Conservation (phyloP, 345 rosid genomes). For the Raphanus sativus region DNA sequence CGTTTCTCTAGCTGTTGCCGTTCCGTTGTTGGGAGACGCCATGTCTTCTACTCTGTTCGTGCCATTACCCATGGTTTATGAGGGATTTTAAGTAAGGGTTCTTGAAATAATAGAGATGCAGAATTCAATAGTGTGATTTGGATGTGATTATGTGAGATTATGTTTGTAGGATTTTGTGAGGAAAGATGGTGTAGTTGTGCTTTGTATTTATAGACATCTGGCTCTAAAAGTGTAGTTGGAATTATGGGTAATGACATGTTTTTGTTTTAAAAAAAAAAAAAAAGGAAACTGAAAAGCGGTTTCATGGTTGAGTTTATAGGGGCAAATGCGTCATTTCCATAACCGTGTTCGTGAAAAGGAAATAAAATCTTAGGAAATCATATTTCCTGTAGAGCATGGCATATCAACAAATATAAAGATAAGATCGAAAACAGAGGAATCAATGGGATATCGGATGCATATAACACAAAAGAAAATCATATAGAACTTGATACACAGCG, state of each 20-base stretch:
- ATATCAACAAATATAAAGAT: constrained; percentile 18
- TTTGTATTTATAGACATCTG: constrained; percentile 36
- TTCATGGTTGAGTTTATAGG: neutral
- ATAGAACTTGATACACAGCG: neutral
- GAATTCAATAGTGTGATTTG: neutral
- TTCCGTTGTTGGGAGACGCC: constrained; percentile 36
- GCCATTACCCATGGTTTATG: constrained; percentile 29
- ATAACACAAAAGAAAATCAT: neutral
- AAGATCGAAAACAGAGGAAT: neutral
- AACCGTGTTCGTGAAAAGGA: neutral
- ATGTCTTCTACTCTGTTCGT: constrained; percentile 43
- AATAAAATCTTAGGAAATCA: constrained; percentile 20
- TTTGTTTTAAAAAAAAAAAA: constrained; percentile 1
- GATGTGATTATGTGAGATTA: constrained; percentile 12
- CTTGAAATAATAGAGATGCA: neutral
- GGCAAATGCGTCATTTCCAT: constrained; percentile 31
- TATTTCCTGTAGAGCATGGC: constrained; percentile 17
- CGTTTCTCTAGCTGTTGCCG: constrained; percentile 22
- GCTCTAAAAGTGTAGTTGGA: constrained; percentile 29
- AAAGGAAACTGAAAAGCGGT: neutral
- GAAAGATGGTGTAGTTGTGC: constrained; percentile 14
- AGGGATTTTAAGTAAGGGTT: neutral
- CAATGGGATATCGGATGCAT: neutral
- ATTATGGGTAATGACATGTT: constrained; percentile 36
- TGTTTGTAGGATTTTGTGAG: constrained; percentile 19